phyloP scores from a whole-genome alignment of 2,329 filamentous ascomycete species.

The Catunica adiposa region DNA sequence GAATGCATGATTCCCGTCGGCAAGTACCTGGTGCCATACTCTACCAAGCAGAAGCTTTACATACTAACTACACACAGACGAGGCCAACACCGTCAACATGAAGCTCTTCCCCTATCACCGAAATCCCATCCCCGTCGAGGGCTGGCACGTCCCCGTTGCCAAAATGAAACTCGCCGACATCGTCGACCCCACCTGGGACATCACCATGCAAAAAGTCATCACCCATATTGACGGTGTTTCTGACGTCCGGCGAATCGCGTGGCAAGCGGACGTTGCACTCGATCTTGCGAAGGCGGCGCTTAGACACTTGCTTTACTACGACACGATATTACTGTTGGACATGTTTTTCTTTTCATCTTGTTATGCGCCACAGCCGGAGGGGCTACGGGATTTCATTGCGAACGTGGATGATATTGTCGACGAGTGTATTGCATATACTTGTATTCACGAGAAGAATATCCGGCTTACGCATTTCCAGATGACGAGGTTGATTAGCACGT shows the following conservation, averaged over 20 bases:
- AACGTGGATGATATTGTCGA: constrained; percentile 61
- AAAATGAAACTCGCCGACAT: constrained; percentile 49
- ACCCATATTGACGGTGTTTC: constrained; percentile 81
- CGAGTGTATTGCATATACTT: constrained; percentile 77
- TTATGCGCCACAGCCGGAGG: constrained; percentile 57
- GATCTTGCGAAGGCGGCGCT: constrained; percentile 74
- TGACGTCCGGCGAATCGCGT: constrained; percentile 73
- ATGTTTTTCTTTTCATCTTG: constrained; percentile 89
- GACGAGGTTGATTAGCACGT: constrained; percentile 69
- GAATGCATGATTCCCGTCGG: constrained; percentile 97
- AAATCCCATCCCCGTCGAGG: constrained; percentile 58
- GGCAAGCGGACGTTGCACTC: constrained; percentile 70
- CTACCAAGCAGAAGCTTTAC: not conserved
- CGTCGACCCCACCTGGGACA: constrained; percentile 53
- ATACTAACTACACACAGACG: constrained; percentile 38
- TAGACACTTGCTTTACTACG: constrained; percentile 82
- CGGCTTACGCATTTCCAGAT: constrained; percentile 45
- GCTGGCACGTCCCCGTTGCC: constrained; percentile 79
- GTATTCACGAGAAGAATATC: constrained; percentile 25
- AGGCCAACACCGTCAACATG: constrained; percentile 88
- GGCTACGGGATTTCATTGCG: constrained; percentile 62
- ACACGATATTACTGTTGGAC: constrained; percentile 76
- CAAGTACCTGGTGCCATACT: constrained; percentile 26
- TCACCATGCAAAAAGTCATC: constrained; percentile 65
- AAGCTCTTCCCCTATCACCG: constrained; percentile 79